Conservation (phyloP, 169 alveolate genomes). For the Plasmodium cynomolgi region DNA sequence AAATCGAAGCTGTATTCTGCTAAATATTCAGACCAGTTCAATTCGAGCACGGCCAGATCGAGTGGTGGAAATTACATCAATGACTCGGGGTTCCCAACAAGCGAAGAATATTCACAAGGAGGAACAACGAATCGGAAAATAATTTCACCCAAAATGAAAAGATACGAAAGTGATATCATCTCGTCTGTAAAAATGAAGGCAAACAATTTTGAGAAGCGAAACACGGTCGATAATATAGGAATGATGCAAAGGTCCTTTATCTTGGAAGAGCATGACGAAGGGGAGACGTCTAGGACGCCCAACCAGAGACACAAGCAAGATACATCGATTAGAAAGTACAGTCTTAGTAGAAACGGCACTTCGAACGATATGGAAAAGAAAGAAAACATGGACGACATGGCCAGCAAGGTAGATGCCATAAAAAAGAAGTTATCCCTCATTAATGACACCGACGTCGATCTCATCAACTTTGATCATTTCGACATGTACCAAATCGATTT, state of each 20-base stretch:
- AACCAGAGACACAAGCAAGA: background rate
- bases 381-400: slow-evolving; percentile 14
- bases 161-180: slow-evolving; percentile 1
- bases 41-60: background rate
- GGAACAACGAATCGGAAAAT: background rate
- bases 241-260: background rate
- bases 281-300: background rate
- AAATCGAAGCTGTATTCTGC: background rate
- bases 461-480: slow-evolving; percentile 20
- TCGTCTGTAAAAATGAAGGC: background rate
- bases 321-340: background rate
- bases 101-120: background rate
- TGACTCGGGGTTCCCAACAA: background rate
- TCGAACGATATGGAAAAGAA: background rate
- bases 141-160: slow-evolving; percentile 10
- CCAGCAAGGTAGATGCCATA: slow-evolving; percentile 6
- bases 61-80: background rate
- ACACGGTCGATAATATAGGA: background rate
- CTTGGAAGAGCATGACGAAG: background rate
- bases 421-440: slow-evolving; percentile 13
- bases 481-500: slow-evolving; percentile 61
- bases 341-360: background rate
- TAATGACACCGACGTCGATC: slow-evolving; percentile 41
- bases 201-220: background rate
- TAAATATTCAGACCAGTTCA: slow-evolving; percentile 8